phyloP scores from a whole-genome alignment of 495 filamentous ascomycete species.

The Lasiosphaeria ovina region DNA sequence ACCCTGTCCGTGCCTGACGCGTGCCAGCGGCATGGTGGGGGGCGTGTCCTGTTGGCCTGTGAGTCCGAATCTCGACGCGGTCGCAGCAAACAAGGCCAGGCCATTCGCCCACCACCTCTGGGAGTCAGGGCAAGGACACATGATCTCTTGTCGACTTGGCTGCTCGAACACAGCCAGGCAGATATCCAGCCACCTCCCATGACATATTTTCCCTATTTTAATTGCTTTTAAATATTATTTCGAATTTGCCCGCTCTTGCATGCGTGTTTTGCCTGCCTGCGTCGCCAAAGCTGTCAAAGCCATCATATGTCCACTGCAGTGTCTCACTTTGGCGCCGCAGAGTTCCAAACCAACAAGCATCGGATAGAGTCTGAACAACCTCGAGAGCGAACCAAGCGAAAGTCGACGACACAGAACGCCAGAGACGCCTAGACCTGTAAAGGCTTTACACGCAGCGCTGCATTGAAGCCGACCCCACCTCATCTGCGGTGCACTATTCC shows the following conservation, averaged over 20 bases:
- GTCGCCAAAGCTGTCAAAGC: too few species aligned
- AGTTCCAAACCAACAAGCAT: neutral
- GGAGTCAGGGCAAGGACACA: neutral
- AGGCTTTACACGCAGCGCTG: too few species aligned
- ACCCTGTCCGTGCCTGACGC: neutral
- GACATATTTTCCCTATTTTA: too few species aligned
- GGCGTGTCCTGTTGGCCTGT: neutral
- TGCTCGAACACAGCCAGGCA: neutral
- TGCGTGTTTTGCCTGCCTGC: too few species aligned
- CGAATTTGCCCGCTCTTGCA: too few species aligned
- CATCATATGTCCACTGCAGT: too few species aligned
- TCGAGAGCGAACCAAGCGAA: neutral
- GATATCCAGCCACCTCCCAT: too few species aligned
- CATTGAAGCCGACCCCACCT: too few species aligned
- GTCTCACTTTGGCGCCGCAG: too few species aligned
- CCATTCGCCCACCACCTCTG: neutral
- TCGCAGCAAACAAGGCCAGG: neutral
- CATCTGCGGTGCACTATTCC: too few species aligned
- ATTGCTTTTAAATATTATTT: too few species aligned
- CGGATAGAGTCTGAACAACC: neutral
- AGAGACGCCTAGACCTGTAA: too few species aligned
- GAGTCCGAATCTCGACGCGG: slow-evolving; percentile 2
- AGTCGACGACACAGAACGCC: neutral
- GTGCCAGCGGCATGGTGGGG: neutral
- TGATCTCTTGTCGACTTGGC: neutral